These are phyloP conservation scores for Phoma sp. DNA, from an alignment of 2,329 filamentous ascomycete species.

Conservation along the genomic window DNA sequence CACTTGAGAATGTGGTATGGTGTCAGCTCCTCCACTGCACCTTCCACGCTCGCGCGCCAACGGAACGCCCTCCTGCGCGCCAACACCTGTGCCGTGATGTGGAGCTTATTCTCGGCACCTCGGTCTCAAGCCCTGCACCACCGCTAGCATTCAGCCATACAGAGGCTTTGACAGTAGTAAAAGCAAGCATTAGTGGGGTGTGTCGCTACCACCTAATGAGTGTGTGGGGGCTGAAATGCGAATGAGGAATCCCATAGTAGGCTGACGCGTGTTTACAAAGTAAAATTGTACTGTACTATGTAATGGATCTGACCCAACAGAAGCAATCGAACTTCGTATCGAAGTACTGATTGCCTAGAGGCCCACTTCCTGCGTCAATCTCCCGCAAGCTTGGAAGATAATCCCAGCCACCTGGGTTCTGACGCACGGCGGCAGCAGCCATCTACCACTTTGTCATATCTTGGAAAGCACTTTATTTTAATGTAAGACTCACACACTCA, in stretches of 20 bases:
- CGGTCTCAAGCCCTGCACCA: neutral
- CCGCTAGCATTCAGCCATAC: neutral
- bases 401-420: constrained; percentile 6
- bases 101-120: constrained; percentile 7
- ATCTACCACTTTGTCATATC: neutral
- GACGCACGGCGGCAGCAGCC: neutral
- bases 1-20: constrained; percentile 11
- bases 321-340: constrained; percentile 7
- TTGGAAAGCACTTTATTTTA: neutral
- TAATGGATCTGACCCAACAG: neutral
- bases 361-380: constrained; percentile 11
- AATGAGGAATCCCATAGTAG: constrained; percentile 1
- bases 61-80: constrained; percentile 8
- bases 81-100: constrained; percentile 3
- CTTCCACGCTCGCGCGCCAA: constrained; percentile 1
- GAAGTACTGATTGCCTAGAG: constrained; percentile 1
- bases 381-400: constrained; percentile 3
- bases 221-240: neutral
- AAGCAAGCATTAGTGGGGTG: constrained; percentile 5
- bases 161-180: neutral
- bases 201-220: neutral
- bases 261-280: constrained; percentile 2
- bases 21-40: constrained; percentile 13
- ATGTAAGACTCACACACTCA: neutral
- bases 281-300: neutral